Conservation (phyloP, 805 yeast species). For the Candida coleopterorum region DNA sequence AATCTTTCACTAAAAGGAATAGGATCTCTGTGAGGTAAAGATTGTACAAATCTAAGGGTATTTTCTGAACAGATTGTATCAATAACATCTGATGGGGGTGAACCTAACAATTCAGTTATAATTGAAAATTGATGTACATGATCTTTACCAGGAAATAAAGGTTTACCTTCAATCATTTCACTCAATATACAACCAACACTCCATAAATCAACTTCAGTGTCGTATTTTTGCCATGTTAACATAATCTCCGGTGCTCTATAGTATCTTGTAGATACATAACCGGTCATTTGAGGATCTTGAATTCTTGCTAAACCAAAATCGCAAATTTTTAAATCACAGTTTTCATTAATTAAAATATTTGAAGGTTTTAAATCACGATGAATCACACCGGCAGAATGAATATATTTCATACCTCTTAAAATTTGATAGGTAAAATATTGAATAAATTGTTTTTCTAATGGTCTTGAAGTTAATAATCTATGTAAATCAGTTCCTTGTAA, state of each 20-base stretch:
- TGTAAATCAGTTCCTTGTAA: conserved; percentile 96
- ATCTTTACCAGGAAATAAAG: conserved; percentile 95
- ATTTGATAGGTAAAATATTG: conserved; percentile 96
- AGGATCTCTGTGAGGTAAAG: conserved; percentile 91
- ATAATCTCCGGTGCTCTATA: conserved; percentile 98
- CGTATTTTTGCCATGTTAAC: conserved; percentile 98
- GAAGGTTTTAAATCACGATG: conserved; percentile 86
- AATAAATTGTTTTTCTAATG: conserved; percentile 92
- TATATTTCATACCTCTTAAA: conserved; percentile 81
- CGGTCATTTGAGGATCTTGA: conserved; percentile 99
- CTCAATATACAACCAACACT: conserved; percentile 96
- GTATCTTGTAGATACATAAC: conserved; percentile 92
- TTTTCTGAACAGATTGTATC: conserved; percentile 95
- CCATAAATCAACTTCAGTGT: conserved; percentile 96
- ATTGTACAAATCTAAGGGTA: conserved; percentile 88
- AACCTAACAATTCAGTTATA: conserved; percentile 91
- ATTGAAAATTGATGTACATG: conserved; percentile 97
- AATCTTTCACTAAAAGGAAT: conserved; percentile 81
- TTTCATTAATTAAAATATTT: conserved; percentile 80
- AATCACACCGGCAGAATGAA: conserved; percentile 88
- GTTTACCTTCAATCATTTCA: conserved; percentile 96
- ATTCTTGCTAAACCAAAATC: conserved; percentile 95
- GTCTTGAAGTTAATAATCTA: conserved; percentile 84
- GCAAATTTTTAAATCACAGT: conserved; percentile 86
- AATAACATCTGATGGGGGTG: conserved; percentile 94